phyloP scores from a whole-genome alignment of 2,329 filamentous ascomycete species.

The Calycina herbarum region DNA sequence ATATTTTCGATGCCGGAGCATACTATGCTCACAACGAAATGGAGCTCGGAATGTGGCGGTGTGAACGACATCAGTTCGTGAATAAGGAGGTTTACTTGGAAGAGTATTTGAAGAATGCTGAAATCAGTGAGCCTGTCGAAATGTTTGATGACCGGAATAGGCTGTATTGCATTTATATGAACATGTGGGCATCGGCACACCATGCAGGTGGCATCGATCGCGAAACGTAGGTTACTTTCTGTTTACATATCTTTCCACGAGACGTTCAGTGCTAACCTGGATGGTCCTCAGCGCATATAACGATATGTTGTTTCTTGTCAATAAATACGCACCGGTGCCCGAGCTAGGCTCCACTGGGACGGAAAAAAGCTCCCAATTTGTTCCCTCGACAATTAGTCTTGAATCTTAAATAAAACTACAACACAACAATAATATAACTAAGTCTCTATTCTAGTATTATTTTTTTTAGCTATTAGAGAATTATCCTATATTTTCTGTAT shows the following conservation, averaged over 20 bases:
- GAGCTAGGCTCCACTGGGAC: too few relatives aligned
- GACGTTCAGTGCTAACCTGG: neutral
- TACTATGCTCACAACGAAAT: constrained; percentile 27
- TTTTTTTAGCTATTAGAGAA: too few relatives aligned
- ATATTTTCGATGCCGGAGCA: constrained; percentile 23
- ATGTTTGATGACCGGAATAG: constrained; percentile 37
- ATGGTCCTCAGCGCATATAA: constrained; percentile 37
- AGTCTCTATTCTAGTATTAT: too few relatives aligned
- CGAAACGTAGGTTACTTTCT: constrained; percentile 12
- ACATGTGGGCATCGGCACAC: constrained; percentile 15
- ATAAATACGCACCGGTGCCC: constrained; percentile 38
- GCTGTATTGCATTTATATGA: constrained; percentile 31
- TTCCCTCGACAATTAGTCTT: too few relatives aligned
- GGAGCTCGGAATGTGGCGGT: constrained; percentile 24
- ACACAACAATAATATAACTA: too few relatives aligned
- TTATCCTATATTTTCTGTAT: too few relatives aligned
- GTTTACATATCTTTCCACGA: neutral
- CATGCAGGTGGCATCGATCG: constrained; percentile 8
- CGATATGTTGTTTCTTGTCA: constrained; percentile 41
- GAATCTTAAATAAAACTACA: too few relatives aligned
- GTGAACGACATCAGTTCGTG: constrained; percentile 9
- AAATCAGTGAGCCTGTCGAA: constrained; percentile 31
- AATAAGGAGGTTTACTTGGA: constrained; percentile 15
- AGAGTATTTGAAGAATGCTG: constrained; percentile 17
- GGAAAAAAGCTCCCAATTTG: too few relatives aligned